Evolutionary conservation across 441 rosid species (phyloP), one percentile per base, ranked within the genome.

Genomic region (Mallotus japonicus): DNA sequence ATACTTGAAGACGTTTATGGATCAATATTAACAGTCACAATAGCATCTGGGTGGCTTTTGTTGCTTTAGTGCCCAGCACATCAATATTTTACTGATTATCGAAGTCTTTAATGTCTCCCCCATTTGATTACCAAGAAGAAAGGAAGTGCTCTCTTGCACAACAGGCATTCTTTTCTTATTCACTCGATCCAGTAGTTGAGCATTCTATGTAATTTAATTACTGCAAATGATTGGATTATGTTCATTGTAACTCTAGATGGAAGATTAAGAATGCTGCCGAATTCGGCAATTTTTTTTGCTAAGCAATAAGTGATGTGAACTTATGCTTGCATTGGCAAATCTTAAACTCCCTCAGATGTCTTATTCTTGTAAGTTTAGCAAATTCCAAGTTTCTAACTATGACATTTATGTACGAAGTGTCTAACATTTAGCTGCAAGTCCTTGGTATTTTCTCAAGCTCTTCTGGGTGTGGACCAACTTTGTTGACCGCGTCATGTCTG

Each of bases 41-140:
- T 34, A 19, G 32, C 32, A 28, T 28, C 32, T 50, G 77, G 78
- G 75, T 49, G 50, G 76, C 42, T 76, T 79, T 69, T 70, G 60
- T 69, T 65, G 72, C 53, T 60, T 28, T 28, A 28, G 2, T 28
- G 32, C 32, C 1, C 78, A 44, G 76, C 37, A 64, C 34, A 55
- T 62, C 32, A 69, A 61, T 74, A 49, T 47, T 61, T 74, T 63
- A 13, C 54, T 60, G 44, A 58, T 71, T 46, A 73, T 65, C 59
- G 40, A 72, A 16, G 62, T 72, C 54, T 60, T 60, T 49, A 32
- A 71, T 14, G 59, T 19, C 56, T 20, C 47, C 13, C 3, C 32
- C 32, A 28, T 28, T 57, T 12, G 6, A 13, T 28, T 62, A 32
- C 50, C 37, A 32, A 32, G 67, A 32, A 32, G 60, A 22, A 40